A percentile compares a stretch with the other conserved stretches of the same genome.
Evolutionary conservation across 176 grass and related monocot genomes (phyloP).

Genomic region (Aegilops sharonensis): DNA sequence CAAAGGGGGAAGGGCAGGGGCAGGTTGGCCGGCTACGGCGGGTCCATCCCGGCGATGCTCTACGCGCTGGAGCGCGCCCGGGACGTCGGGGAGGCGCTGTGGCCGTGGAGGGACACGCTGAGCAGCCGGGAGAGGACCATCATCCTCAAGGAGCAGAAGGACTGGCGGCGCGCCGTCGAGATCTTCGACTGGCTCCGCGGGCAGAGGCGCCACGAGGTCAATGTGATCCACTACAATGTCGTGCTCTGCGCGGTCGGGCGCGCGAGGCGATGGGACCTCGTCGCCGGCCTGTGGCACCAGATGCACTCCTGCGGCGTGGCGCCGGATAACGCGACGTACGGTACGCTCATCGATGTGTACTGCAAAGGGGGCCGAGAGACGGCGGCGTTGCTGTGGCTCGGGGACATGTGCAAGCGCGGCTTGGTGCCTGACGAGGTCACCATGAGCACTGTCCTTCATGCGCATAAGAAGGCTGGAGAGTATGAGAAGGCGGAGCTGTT

Average conservation of each 20-base stretch:
- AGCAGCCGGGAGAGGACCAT: constrained; percentile 72
- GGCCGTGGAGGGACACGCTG: constrained; percentile 65
- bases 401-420: constrained; percentile 77
- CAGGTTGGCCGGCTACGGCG: constrained; percentile 46
- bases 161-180: constrained; percentile 69
- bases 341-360: constrained; percentile 69
- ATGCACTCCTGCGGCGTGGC: constrained; percentile 55
- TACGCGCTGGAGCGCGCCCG: constrained; percentile 42
- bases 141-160: constrained; percentile 82
- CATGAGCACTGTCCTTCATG: constrained; percentile 66
- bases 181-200: constrained; percentile 71
- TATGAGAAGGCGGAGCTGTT: constrained; percentile 57
- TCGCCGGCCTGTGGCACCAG: constrained; percentile 55
- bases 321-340: constrained; percentile 63
- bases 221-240: constrained; percentile 90
- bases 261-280: constrained; percentile 63
- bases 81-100: constrained; percentile 61
- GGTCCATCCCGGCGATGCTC: constrained; percentile 68
- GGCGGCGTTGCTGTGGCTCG: constrained; percentile 55
- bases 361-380: constrained; percentile 51
- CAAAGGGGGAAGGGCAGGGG: background rate
- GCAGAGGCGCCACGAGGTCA: constrained; percentile 46
- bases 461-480: constrained; percentile 68
- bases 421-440: constrained; percentile 73
- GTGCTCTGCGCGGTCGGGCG: constrained; percentile 48